Evolutionary conservation across 2,329 filamentous ascomycete genomes (phyloP).

Genomic region (Nigrograna mackinnonii): DNA sequence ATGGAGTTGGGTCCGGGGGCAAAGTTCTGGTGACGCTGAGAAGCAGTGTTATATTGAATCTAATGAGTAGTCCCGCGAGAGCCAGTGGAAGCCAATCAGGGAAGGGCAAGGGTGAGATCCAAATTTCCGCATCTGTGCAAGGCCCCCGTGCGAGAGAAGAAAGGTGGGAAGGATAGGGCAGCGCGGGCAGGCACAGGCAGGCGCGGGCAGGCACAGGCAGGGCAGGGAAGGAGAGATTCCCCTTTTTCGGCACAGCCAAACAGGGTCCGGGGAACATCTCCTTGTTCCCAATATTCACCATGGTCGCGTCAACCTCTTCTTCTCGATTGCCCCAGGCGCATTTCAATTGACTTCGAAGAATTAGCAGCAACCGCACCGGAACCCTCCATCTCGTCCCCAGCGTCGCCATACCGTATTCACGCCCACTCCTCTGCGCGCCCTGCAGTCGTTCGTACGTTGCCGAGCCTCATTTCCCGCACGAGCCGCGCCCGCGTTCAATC

Average conservation of each 20-base stretch:
- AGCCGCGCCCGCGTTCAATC: conserved; percentile 25
- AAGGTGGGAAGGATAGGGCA: not conserved
- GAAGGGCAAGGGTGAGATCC: not conserved
- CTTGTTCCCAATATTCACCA: not conserved
- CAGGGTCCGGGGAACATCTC: not conserved
- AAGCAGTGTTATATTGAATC: not conserved
- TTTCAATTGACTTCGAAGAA: not conserved
- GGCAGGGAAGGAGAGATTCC: not conserved
- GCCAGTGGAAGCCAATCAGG: not conserved
- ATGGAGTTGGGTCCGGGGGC: no score
- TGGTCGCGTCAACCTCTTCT: not conserved
- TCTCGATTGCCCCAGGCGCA: no score
- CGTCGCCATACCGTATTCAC: not conserved
- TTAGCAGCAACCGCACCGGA: not conserved
- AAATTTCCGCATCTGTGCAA: not conserved
- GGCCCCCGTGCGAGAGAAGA: not conserved
- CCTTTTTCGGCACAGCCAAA: not conserved
- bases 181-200: not conserved
- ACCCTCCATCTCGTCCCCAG: not conserved
- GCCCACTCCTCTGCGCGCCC: not conserved
- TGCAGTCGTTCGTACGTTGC: not conserved
- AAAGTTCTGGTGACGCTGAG: not conserved
- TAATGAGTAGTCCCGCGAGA: not conserved
- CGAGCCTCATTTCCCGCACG: conserved; percentile 29
- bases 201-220: not conserved